Base-by-base conservation (phyloP, 2,329 filamentous ascomycete species). In the Acephala macrosclerotiorum region DNA sequence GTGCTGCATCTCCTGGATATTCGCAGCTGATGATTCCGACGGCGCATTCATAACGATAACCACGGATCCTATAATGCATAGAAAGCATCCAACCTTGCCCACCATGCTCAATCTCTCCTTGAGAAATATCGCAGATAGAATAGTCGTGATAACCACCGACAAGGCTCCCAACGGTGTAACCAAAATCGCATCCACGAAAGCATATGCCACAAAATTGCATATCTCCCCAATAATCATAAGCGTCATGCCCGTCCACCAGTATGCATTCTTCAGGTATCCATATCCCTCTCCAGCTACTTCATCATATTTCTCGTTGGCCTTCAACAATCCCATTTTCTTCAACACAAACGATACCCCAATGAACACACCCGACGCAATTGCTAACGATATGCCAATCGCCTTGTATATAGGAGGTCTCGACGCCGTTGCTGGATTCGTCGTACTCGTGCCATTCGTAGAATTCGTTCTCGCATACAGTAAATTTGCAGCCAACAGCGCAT, bases 151-250 rank as follows among this genome's bases (percentile, higher is more conserved):
- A 61, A 99, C 96, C 66, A 98, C 96, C 1, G 93, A 93, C 59
- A 98, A 83, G 3, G 95, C 95, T 68, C 95, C 95, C 61, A 98
- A 83, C 4, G 95, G 94, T 0, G 95, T 97, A 62, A 98, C 95
- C 69, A 98, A 83, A 73, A 98, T 97, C 67, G 95, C 95, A 78
- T 98, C 96, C 68, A 96, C 96, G 74, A 98, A 98, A 64, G 94
- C 93, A 77, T 98, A 98, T 61, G 96, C 96, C 77, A 95, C 93
- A 77, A 98, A 97, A 80, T 99, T 99, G 87, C 93, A 97, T 64
- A 97, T 88, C 79, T 99, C 96, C 72, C 96, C 96, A 51, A 98
- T 74, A 73, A 98, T 97, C 96, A 99, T 98, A 66, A 98, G 85
- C 0, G 83, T 94, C 96, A 99, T 98, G 73, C 96, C 96, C 1